phyloP scores from a whole-genome alignment of 2,329 filamentous ascomycete genomes.

The Exutisphaerella laricina region DNA sequence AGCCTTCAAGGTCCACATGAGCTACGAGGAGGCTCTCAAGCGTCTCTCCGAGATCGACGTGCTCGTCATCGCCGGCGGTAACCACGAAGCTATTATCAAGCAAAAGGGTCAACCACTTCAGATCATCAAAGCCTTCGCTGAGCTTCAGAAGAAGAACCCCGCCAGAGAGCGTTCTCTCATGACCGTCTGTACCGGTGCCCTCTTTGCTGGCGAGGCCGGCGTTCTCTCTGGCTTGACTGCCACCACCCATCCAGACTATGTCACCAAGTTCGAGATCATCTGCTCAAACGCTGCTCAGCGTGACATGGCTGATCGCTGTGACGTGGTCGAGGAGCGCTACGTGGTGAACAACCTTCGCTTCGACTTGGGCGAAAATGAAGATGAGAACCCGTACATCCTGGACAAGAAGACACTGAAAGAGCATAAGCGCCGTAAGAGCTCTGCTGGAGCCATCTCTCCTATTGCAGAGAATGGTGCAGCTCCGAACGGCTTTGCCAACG shows the following conservation, averaged over 20 bases:
- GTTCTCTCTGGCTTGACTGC: constrained; percentile 73
- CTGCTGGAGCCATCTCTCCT: constrained; percentile 37
- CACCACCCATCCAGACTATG: constrained; percentile 75
- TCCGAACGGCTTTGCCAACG: constrained; percentile 30
- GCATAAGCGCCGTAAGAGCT: constrained; percentile 37
- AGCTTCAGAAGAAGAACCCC: constrained; percentile 74
- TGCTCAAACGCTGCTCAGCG: constrained; percentile 68
- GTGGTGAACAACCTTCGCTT: constrained; percentile 90
- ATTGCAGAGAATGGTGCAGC: constrained; percentile 30
- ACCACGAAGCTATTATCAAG: constrained; percentile 59
- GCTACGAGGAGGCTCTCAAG: constrained; percentile 72
- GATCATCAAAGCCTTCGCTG: constrained; percentile 69
- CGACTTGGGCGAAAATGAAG: constrained; percentile 69
- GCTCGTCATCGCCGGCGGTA: constrained; percentile 70
- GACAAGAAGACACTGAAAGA: constrained; percentile 57
- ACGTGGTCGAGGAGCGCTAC: constrained; percentile 78
- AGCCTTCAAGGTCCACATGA: constrained; percentile 66
- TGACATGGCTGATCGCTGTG: constrained; percentile 69
- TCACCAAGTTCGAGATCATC: constrained; percentile 74
- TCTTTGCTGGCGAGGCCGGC: constrained; percentile 70
- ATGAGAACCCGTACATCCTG: constrained; percentile 78
- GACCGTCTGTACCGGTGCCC: constrained; percentile 71
- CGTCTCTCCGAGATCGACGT: constrained; percentile 70
- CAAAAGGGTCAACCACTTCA: constrained; percentile 61
- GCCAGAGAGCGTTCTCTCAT: constrained; percentile 74